Evolutionary conservation across 2,329 filamentous ascomycete species (phyloP), one percentile per base, ranked within the genome.

Genomic region (Clarireedia paspali): DNA sequence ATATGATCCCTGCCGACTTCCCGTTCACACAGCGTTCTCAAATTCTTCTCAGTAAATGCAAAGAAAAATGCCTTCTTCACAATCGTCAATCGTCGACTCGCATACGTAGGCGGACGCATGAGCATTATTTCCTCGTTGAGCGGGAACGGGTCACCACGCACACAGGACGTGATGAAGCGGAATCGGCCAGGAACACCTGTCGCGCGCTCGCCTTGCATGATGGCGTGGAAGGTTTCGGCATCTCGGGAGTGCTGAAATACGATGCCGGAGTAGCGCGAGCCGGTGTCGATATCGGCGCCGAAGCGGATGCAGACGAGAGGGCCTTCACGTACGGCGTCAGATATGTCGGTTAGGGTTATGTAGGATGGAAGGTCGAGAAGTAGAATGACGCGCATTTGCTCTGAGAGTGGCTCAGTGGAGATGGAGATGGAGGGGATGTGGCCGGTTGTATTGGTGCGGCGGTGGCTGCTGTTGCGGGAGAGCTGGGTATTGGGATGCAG

Each of bases 21-120:
- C 30, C 62, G 66, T 36, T 62, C 58, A 24, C 63, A 67, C 1
- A 67, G 46, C 4, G 49, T 49, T 39, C 39, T 58, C 6, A 69
- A 20, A 34, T 65, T 55, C 7, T 57, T 39, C 47, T 65, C 60
- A 1, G 60, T 60, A 30, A 63, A 63, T 40, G 63, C 62, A 39
- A 65, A 67, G 58, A 69, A 68, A 59, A 69, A 67, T 5, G 56
- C 58, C 7, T 59, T 64, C 47, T 67, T 68, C 53, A 68, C 67
- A 9, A 69, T 60, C 0, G 66, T 67, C 4, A 69, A 55, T 14
- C 67, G 64, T 0, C 67, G 65, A 4, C 55, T 65, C n/a, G 67
- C 64, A 42, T 51, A 62, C 0, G 53, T 60, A 7, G 62, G 61
- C 5, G 56, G 24, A 1, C 50, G 50, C 67, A 69, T 69, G 2